Conservation (phyloP, 768 basidiomycete species). For the Floccularia luteovirens region DNA sequence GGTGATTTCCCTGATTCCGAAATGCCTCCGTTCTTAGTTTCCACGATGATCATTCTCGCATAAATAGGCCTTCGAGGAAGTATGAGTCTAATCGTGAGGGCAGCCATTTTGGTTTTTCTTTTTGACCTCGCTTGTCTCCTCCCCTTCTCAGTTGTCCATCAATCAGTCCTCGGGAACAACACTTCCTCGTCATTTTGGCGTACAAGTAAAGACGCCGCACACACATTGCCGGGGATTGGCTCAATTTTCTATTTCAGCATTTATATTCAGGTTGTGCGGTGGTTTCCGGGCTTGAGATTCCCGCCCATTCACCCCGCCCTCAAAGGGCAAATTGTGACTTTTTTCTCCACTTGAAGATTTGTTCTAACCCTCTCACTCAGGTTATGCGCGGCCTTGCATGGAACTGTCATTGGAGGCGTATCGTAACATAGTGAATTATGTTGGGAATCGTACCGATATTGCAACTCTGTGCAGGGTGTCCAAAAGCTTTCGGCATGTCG, state of each 20-base stretch:
- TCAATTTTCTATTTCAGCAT: slow-evolving; percentile 3
- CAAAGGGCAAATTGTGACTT: slow-evolving; percentile 21
- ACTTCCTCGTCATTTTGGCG: too few relatives aligned
- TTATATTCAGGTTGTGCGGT: slow-evolving; percentile 3
- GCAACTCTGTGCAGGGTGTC: slow-evolving; percentile 52
- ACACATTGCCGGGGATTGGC: background rate
- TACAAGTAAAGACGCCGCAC: too few relatives aligned
- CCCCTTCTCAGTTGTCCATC: slow-evolving; percentile 10
- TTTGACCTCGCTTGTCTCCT: slow-evolving; percentile 13
- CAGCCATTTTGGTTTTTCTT: too few relatives aligned
- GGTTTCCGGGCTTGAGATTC: slow-evolving; percentile 11
- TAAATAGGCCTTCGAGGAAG: slow-evolving; percentile 24
- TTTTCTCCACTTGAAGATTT: slow-evolving; percentile 2
- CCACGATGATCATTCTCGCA: slow-evolving; percentile 29
- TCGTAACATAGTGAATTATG: slow-evolving; percentile 46
- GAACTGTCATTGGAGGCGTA: slow-evolving; percentile 53
- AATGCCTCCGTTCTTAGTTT: slow-evolving; percentile 29
- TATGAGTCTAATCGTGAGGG: slow-evolving; percentile 19
- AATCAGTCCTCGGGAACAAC: too few relatives aligned
- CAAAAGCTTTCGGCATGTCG: slow-evolving; percentile 42
- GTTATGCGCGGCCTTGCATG: slow-evolving; percentile 44
- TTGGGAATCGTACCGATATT: slow-evolving; percentile 45
- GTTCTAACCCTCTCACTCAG: slow-evolving; percentile 12
- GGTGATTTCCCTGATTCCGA: slow-evolving; percentile 30
- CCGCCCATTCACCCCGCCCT: slow-evolving; percentile 11